Evolutionary conservation across 192 early-diverging fungal genomes (phyloP), one percentile per base, ranked within the genome.

Genomic region (Podila verticillata): DNA sequence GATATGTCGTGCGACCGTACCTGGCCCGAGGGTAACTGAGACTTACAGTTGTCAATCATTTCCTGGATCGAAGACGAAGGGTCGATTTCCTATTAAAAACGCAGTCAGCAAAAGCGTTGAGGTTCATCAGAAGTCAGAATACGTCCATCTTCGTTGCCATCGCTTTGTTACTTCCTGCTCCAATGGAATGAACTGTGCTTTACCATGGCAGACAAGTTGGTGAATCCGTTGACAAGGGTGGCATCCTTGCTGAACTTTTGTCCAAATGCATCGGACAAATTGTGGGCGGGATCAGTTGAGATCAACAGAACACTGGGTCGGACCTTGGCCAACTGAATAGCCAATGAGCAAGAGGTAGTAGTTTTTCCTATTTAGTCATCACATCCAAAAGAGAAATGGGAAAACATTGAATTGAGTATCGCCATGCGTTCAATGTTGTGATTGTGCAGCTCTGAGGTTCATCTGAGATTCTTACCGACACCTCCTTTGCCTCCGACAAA

Each of bases 401-500:
- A 24, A 22, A 19, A 24, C 8, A 44, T 9, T 6, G 24, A n/a
- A n/a, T n/a, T 22, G 31, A 13, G 20, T 8, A 48, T 3, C 26
- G 15, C 6, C 15, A 65, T 24, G 29, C 28, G 54, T 22, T 34
- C 22, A 29, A 10, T 26, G 47, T 78, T 29, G 5, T 44, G 48
- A n/a, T 7, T 15, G 30, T 47, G n/a, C 22, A 44, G 13, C 39
- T 44, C 39, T 44, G 39, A 44, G 1, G 39, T 44, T 4, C 39
- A 44, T 44, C 39, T 44, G 39, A 44, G 17, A 4, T 39, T 13
- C 68, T 95, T 97, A 84, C 97, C 98, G 63, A 99, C 98, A 82
- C 98, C 98, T 62, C 98, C 98, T 84, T 99, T 99, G 69, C 98
- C 98, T 72, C 98, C 98, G 58, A 98, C 96, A 88, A 99, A 99